Evolutionary conservation across 345 rosid genomes (phyloP), one percentile per base, ranked within the genome.

Genomic region (Ricinus communis): DNA sequence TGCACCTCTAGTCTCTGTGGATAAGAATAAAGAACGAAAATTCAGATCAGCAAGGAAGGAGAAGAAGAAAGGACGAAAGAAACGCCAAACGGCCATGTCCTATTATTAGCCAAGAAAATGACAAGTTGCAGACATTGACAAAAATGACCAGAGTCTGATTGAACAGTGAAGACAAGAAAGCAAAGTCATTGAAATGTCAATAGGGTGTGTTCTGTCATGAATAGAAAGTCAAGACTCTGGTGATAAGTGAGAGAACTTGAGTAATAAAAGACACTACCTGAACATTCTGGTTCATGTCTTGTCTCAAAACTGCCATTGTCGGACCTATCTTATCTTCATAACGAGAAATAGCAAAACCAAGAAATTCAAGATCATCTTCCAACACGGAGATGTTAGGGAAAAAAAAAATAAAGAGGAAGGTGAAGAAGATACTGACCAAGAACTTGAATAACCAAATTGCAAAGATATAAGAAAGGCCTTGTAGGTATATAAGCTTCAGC

Each of bases 301-400:
- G 95, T 84, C 99, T 81, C 43, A 95, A 85, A 73, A 95, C 97
- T 47, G 86, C 89, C 99, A 95, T 90, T 65, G 93, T 91, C 62
- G 99, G 99, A 59, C 97, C 99, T 72, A 95, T 87, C 89, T 89
- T 90, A 89, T 95, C 99, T 95, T 86, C 83, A 87, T 70, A 66
- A 51, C 21, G 33, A 79, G 56, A 78, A 41, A 59, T 28, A 69
- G 27, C n/a, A 62, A 21, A 60, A 11, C 24, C 50, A 25, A 62
- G 38, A 65, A 43, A 53, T 21, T 51, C 74, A 31, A 52, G 60
- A 10, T 28, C 28, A 40, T 41, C 22, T 22, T 12, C 40, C 2
- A 9, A 40, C 63, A 33, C 6, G 5, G 4, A 28, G 6, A 4
- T 27, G 9, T 8, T 51, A 9, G n/a, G n/a, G n/a, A 0, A 38